These are phyloP conservation scores for Melampsora americana DNA, from an alignment of 1,284 basidiomycete species.

Conservation along the genomic window DNA sequence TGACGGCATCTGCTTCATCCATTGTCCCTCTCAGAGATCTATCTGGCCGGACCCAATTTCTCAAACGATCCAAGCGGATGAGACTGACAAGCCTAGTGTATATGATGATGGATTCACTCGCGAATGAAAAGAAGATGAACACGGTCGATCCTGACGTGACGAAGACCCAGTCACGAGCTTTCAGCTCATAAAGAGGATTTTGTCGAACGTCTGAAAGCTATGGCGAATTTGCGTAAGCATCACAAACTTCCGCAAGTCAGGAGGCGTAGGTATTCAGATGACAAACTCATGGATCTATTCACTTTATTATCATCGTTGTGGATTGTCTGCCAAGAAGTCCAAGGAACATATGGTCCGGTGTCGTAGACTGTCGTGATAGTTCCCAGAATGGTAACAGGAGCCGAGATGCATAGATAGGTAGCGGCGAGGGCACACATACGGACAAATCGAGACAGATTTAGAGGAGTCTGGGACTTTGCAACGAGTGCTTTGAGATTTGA, in stretches of 20 bases:
- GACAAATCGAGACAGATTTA: conserved; percentile 26
- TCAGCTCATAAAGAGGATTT: conserved; percentile 22
- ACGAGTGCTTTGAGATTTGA: conserved; percentile 16
- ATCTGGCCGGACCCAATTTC: no score
- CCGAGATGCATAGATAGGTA: conserved; percentile 32
- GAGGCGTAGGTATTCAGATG: background rate
- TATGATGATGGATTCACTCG: no score
- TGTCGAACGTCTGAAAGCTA: background rate
- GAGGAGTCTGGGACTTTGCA: conserved; percentile 13
- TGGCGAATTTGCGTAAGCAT: background rate
- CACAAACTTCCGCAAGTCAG: no score
- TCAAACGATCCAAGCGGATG: no score
- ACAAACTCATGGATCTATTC: background rate
- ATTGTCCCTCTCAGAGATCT: no score
- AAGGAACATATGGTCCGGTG: conserved; percentile 32
- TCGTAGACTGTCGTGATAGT: conserved; percentile 16
- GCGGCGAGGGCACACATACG: conserved; percentile 34
- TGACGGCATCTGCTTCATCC: no score
- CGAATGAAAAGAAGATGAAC: conserved; percentile 39
- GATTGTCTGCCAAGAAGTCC: conserved; percentile 24
- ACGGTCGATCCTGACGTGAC: conserved; percentile 23
- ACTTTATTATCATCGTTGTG: conserved; percentile 33
- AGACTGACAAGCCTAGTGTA: no score
- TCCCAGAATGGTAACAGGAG: conserved; percentile 18
- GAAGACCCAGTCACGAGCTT: conserved; percentile 19